Conservation (phyloP, 176 grass and related monocot species). For the Rhynchospora tenuis region DNA sequence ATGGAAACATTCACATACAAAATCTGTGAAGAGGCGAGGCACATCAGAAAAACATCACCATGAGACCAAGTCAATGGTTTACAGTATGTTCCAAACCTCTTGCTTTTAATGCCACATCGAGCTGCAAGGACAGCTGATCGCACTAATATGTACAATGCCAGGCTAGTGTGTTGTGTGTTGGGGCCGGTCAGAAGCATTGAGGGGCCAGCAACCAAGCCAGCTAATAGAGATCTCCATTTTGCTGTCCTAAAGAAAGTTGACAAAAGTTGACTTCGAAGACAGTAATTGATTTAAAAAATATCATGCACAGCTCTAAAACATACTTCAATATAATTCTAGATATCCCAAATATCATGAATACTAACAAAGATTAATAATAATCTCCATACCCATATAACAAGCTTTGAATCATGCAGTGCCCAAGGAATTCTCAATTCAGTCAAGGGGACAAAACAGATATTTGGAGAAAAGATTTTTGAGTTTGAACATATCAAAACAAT, state of each 20-base stretch:
- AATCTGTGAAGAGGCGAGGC: conserved; percentile 89
- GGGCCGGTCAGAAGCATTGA: conserved; percentile 92
- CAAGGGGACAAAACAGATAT: neutral
- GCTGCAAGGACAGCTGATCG: conserved; percentile 77
- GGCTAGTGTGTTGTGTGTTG: conserved; percentile 82
- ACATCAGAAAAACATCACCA: conserved; percentile 98
- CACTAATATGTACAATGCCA: conserved; percentile 96
- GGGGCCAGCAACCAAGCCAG: conserved; percentile 83
- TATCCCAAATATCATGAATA: neutral
- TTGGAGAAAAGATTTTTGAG: neutral
- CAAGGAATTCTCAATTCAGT: neutral
- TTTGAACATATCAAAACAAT: neutral
- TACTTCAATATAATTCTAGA: neutral
- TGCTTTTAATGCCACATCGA: conserved; percentile 94
- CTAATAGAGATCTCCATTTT: conserved; percentile 83
- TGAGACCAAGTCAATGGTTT: conserved; percentile 95
- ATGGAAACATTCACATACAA: conserved; percentile 48
- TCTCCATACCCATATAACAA: neutral
- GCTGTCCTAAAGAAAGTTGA: conserved; percentile 52
- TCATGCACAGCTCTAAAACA: neutral
- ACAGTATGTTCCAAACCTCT: conserved; percentile 75
- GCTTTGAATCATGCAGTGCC: neutral
- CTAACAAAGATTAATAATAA: neutral
- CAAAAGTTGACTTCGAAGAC: neutral
- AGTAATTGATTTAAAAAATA: neutral